Conservation (phyloP, 2,329 filamentous ascomycete genomes). For the Pyricularia grisea region DNA sequence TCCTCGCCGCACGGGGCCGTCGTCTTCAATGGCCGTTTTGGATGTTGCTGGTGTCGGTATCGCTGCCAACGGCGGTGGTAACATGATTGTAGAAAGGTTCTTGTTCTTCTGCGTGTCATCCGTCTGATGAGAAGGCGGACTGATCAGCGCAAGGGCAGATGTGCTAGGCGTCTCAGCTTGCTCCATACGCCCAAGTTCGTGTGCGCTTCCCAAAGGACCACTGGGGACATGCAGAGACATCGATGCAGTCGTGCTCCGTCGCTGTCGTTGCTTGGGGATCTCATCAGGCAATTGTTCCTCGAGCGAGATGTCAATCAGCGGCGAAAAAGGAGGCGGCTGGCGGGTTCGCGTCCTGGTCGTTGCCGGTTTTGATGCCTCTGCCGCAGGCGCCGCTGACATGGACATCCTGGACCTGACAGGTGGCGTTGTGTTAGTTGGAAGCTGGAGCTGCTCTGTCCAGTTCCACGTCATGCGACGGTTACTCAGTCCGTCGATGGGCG, state of each 20-base stretch:
- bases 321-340: neutral
- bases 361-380: neutral
- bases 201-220: neutral
- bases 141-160: neutral
- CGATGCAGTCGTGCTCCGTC: neutral
- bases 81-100: neutral
- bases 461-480: neutral
- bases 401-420: neutral
- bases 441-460: neutral
- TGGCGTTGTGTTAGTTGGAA: neutral
- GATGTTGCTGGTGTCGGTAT: too few species aligned
- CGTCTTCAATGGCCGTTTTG: slow-evolving; percentile 3
- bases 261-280: neutral
- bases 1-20: slow-evolving; percentile 4
- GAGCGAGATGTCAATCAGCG: neutral
- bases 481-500: neutral
- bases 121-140: neutral
- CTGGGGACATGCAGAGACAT: neutral
- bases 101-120: neutral
- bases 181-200: neutral
- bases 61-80: neutral
- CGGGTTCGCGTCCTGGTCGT: neutral
- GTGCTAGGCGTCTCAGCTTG: neutral
- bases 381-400: neutral
- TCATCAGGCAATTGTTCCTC: neutral